Evolutionary conservation across 192 early-diverging fungal species (phyloP).

Genomic region (Diversispora epigaea): DNA sequence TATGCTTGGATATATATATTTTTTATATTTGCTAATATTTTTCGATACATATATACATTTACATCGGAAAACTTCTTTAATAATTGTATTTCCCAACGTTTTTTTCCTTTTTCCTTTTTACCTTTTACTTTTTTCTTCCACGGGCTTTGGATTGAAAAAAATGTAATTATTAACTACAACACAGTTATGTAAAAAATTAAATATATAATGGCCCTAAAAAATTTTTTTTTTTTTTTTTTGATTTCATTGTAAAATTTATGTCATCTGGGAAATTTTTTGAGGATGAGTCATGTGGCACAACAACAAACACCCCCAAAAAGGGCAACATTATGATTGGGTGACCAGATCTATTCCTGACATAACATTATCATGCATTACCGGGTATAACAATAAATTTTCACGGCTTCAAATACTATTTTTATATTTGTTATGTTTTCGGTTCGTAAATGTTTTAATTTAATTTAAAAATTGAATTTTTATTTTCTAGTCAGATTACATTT

Average conservation of each 20-base stretch:
- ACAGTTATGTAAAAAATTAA: constrained; percentile 10
- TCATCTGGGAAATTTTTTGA: constrained; percentile 1
- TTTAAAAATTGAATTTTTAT: too few relatives aligned
- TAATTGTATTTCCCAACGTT: background rate
- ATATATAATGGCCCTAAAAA: constrained; percentile 10
- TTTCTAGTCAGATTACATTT: too few relatives aligned
- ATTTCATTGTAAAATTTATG: background rate
- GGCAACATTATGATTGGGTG: constrained; percentile 2
- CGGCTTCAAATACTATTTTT: too few relatives aligned
- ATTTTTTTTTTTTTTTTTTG: constrained; percentile 20
- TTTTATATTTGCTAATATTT: background rate
- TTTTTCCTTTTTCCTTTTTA: constrained; percentile 1
- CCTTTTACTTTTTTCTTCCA: background rate
- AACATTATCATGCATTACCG: too few relatives aligned
- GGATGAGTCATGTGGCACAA: constrained; percentile 4
- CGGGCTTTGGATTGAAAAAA: background rate
- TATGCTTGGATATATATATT: background rate
- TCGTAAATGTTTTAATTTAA: too few relatives aligned
- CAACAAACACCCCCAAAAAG: background rate
- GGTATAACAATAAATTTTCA: too few relatives aligned
- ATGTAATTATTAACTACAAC: background rate
- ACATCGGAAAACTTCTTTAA: constrained; percentile 5
- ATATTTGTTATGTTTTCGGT: too few relatives aligned
- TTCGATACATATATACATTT: background rate
- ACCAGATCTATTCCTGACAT: background rate